Conservation (phyloP, 2,329 filamentous ascomycete species). For the Neonectria punicea region DNA sequence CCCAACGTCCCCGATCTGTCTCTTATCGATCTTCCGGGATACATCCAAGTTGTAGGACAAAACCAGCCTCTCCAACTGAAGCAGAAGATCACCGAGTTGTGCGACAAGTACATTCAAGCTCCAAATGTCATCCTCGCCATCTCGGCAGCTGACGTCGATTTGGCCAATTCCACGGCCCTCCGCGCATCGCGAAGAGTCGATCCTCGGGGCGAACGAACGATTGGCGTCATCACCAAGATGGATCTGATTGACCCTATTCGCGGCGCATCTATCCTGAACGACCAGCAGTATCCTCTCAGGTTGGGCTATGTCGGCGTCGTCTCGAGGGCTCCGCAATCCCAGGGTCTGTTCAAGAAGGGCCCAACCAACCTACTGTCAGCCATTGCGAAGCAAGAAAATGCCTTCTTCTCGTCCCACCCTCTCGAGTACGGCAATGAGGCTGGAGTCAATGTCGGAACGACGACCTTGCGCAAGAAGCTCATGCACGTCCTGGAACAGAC, state of each 20-base stretch:
- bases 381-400: constrained; percentile 88
- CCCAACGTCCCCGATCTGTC: constrained; percentile 95
- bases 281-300: constrained; percentile 94
- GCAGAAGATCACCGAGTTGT: constrained; percentile 94
- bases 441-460: constrained; percentile 82
- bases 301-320: constrained; percentile 97
- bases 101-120: constrained; percentile 96
- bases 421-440: constrained; percentile 79
- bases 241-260: constrained; percentile 89
- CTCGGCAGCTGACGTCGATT: constrained; percentile 95
- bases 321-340: constrained; percentile 76
- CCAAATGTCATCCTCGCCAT: constrained; percentile 98
- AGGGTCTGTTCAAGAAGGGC: constrained; percentile 85
- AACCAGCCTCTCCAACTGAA: constrained; percentile 93
- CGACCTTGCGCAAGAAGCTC: constrained; percentile 89
- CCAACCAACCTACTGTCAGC: constrained; percentile 81
- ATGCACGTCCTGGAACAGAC: constrained; percentile 98
- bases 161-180: constrained; percentile 94
- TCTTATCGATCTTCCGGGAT: constrained; percentile 94
- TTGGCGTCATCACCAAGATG: constrained; percentile 99
- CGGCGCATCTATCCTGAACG: constrained; percentile 81
- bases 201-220: constrained; percentile 92
- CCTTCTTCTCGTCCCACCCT: constrained; percentile 87
- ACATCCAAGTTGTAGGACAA: constrained; percentile 93
- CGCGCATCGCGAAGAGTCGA: constrained; percentile 92